Evolutionary conservation across 176 grass and related monocot species (phyloP).

Genomic region (Melocanna baccifera): DNA sequence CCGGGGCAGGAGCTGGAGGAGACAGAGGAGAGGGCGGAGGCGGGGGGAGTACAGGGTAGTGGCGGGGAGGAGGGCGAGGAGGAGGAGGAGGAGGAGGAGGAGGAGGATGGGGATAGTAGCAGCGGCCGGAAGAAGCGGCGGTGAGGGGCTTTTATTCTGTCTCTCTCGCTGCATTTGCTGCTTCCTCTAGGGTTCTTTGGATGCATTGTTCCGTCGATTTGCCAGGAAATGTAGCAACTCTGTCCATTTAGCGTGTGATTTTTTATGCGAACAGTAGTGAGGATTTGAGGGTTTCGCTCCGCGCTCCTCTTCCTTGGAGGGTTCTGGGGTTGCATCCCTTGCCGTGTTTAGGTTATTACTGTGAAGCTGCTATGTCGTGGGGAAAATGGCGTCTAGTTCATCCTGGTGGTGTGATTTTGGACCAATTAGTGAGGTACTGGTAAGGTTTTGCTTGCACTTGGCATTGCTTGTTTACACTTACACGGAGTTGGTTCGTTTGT

Average conservation of each 20-base stretch:
- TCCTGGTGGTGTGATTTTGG: slow-evolving; percentile 1
- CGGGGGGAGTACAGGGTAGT: slow-evolving; percentile 19
- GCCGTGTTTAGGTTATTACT: background rate
- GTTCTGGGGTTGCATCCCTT: slow-evolving; percentile 9
- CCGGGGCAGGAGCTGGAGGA: slow-evolving; percentile 15
- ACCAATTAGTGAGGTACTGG: background rate
- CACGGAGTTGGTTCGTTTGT: background rate
- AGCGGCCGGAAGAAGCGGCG: slow-evolving; percentile 64
- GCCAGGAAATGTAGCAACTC: background rate
- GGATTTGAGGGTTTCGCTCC: slow-evolving; percentile 2
- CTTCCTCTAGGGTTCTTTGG: background rate
- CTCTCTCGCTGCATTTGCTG: slow-evolving; percentile 18
- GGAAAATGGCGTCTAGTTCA: background rate
- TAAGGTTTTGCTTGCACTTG: slow-evolving; percentile 20
- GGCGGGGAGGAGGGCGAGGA: slow-evolving; percentile 11
- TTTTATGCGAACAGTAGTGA: background rate
- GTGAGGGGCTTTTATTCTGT: slow-evolving; percentile 43
- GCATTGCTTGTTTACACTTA: slow-evolving; percentile 4
- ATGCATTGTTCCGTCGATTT: slow-evolving; percentile 18
- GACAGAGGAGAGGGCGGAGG: slow-evolving; percentile 29
- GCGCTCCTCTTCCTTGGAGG: background rate
- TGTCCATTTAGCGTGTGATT: background rate
- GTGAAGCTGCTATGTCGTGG: background rate
- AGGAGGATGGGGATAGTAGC: slow-evolving; percentile 30
- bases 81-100: slow-evolving; percentile 41